Evolutionary conservation across 2,329 filamentous ascomycete species (phyloP).

Genomic region (Neurospora sp.): DNA sequence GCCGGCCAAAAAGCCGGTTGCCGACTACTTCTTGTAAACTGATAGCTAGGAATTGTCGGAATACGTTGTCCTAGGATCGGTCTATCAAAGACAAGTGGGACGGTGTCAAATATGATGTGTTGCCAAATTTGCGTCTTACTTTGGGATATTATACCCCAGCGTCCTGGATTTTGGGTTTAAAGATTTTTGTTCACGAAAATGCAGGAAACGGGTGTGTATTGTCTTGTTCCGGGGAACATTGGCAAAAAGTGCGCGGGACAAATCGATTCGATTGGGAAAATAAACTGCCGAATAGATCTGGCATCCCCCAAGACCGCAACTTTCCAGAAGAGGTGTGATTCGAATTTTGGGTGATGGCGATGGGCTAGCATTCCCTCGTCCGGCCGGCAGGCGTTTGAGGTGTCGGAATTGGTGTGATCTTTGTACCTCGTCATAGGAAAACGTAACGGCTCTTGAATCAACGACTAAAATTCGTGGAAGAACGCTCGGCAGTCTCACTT

Average conservation of each 20-base stretch:
- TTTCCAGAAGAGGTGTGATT: background rate
- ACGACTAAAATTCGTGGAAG: background rate
- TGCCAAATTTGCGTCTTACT: background rate
- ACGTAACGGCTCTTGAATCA: background rate
- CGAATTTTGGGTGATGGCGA: background rate
- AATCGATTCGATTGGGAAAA: background rate
- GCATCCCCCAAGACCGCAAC: background rate
- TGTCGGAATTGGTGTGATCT: no score
- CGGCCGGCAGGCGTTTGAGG: no score
- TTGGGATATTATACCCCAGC: background rate
- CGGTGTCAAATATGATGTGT: background rate
- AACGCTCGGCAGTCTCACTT: no score
- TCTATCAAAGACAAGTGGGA: background rate
- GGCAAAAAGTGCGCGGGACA: background rate
- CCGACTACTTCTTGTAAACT: conserved; percentile 79
- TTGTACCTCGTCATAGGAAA: background rate
- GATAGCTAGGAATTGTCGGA: background rate
- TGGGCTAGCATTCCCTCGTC: background rate
- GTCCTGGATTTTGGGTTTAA: background rate
- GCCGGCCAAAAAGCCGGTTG: conserved; percentile 97
- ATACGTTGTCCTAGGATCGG: background rate
- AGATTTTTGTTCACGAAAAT: background rate
- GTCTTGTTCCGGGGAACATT: background rate
- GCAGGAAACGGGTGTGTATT: background rate
- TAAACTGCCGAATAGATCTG: background rate